Conservation (phyloP, 1,284 basidiomycete genomes). For the Cutaneotrichosporon sp. region DNA sequence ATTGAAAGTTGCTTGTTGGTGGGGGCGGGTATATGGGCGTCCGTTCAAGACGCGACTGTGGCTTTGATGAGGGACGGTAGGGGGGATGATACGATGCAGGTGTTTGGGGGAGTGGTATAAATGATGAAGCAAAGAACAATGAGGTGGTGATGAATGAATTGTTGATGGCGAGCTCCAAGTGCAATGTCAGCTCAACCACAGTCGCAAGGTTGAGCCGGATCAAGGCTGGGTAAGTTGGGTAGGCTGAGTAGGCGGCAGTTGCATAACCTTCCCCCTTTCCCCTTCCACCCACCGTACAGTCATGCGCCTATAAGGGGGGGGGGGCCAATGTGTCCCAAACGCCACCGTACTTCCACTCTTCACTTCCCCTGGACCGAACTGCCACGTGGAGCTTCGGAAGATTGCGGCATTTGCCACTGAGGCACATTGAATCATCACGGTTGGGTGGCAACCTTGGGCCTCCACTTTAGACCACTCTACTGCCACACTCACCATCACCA, state of each 20-base stretch:
- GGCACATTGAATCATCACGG: slow-evolving; percentile 10
- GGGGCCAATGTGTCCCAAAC: neutral
- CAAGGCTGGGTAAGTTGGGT: too few species aligned
- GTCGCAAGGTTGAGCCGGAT: too few species aligned
- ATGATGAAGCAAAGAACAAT: slow-evolving; percentile 3
- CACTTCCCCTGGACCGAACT: neutral
- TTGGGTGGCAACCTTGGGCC: slow-evolving; percentile 15
- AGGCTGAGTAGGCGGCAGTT: too few species aligned
- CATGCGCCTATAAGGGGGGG: neutral
- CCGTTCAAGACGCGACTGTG: neutral
- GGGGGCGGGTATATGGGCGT: slow-evolving; percentile 4
- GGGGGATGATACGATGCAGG: neutral
- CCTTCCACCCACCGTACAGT: neutral
- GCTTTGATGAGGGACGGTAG: neutral
- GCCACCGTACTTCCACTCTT: neutral
- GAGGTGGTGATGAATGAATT: slow-evolving; percentile 8
- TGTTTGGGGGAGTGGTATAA: slow-evolving; percentile 2
- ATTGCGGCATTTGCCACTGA: slow-evolving; percentile 28
- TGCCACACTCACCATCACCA: neutral
- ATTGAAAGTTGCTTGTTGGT: neutral
- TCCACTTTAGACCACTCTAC: neutral
- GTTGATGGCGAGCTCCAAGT: neutral
- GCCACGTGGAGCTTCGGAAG: slow-evolving; percentile 11
- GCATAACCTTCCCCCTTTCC: too few species aligned
- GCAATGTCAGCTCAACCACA: too few species aligned